Conservation (phyloP, 352 stramenopile genomes). For the Lagenidium sp. region DNA sequence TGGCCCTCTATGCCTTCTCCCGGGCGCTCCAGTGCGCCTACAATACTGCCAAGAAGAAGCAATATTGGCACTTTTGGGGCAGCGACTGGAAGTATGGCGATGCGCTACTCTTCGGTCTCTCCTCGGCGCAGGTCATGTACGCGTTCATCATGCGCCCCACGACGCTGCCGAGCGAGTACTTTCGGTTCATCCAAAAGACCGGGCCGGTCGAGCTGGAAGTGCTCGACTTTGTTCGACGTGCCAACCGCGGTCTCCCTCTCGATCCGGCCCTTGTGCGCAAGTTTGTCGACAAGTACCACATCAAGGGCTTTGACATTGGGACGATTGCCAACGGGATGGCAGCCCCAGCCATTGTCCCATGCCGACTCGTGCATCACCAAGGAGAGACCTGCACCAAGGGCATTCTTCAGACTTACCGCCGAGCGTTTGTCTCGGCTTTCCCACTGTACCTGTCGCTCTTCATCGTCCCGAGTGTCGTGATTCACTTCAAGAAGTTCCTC, state of each 20-base stretch:
- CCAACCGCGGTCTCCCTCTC: constrained; percentile 38
- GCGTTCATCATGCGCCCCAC: constrained; percentile 70
- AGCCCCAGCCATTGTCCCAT: constrained; percentile 32
- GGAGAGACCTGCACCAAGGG: constrained; percentile 37
- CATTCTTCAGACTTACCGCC: constrained; percentile 38
- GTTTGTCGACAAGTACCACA: constrained; percentile 29
- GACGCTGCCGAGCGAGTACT: constrained; percentile 69
- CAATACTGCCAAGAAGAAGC: constrained; percentile 72
- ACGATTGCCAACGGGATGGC: constrained; percentile 21
- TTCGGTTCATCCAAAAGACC: constrained; percentile 74
- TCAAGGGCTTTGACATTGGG: too few relatives aligned
- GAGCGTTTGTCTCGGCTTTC: constrained; percentile 54
- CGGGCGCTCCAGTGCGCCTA: constrained; percentile 78
- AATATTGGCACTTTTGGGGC: constrained; percentile 85
- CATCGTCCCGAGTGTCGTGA: constrained; percentile 73
- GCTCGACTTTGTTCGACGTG: constrained; percentile 51
- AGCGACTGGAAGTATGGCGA: constrained; percentile 79
- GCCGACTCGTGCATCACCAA: constrained; percentile 50
- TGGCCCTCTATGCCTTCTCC: constrained; percentile 78
- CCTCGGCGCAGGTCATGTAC: constrained; percentile 82
- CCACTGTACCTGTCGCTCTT: constrained; percentile 81
- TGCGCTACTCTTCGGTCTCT: constrained; percentile 66
- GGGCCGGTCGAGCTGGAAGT: constrained; percentile 55
- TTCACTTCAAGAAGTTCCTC: constrained; percentile 77
- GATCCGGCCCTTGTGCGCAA: constrained; percentile 26